phyloP scores from a whole-genome alignment of 495 filamentous ascomycete genomes.

The Bombardia bombarda region DNA sequence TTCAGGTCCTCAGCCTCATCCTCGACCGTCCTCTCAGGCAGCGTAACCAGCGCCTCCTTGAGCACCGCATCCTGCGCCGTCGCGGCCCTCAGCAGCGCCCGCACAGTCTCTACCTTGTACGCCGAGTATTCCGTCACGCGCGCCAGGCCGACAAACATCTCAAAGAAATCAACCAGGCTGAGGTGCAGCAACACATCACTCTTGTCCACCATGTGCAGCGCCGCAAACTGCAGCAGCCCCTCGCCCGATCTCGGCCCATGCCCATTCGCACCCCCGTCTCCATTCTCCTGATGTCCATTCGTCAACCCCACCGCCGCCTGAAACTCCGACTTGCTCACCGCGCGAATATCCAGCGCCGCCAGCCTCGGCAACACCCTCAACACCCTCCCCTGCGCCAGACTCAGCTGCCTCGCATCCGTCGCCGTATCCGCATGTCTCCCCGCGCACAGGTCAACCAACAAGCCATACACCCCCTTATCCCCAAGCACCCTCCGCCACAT shows the following conservation, averaged over 20 bases:
- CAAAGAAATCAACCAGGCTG: conserved; percentile 68
- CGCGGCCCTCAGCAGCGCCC: conserved; percentile 29
- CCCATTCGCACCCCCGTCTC: background rate
- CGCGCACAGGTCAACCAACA: conserved; percentile 56
- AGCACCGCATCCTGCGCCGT: conserved; percentile 29
- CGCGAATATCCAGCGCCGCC: conserved; percentile 54
- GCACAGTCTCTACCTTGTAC: conserved; percentile 33
- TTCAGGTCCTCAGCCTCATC: conserved; percentile 35
- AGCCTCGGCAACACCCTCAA: conserved; percentile 63
- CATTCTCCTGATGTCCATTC: conserved; percentile 18
- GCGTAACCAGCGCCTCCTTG: conserved; percentile 29
- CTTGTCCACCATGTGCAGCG: conserved; percentile 64
- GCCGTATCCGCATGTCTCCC: conserved; percentile 29
- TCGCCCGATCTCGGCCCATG: conserved; percentile 10
- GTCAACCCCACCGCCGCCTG: conserved; percentile 42
- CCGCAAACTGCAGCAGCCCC: conserved; percentile 69
- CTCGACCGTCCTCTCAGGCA: conserved; percentile 36
- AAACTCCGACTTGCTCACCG: conserved; percentile 50
- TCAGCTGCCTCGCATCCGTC: conserved; percentile 50
- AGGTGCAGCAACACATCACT: conserved; percentile 74
- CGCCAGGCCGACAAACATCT: conserved; percentile 51
- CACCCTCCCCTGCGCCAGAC: conserved; percentile 70
- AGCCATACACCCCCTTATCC: conserved; percentile 56
- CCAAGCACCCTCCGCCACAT: conserved; percentile 68
- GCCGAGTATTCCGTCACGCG: conserved; percentile 34